These are phyloP conservation scores for Phytophthora pistaciae DNA, from an alignment of 352 stramenopile genomes.

Conservation along the genomic window DNA sequence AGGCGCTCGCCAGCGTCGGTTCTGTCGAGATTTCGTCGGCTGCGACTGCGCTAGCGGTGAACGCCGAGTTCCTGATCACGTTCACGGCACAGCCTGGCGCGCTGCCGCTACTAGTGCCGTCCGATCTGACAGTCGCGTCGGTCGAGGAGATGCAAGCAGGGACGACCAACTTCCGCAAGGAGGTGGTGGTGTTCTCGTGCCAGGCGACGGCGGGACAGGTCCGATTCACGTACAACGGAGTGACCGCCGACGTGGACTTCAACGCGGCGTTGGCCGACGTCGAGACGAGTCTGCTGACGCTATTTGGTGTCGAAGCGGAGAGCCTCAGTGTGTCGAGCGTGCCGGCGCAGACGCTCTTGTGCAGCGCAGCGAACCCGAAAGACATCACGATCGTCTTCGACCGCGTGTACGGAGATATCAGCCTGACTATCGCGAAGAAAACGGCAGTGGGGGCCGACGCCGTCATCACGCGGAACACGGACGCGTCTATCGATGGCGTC, in stretches of 20 bases:
- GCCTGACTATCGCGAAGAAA: slow-evolving; percentile 33
- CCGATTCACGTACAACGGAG: slow-evolving; percentile 35
- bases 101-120: slow-evolving; percentile 47
- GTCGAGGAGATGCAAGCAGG: slow-evolving; percentile 43
- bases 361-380: slow-evolving; percentile 22
- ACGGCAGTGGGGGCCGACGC: slow-evolving; percentile 26
- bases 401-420: slow-evolving; percentile 64
- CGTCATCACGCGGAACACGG: slow-evolving; percentile 20
- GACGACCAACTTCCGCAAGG: slow-evolving; percentile 72
- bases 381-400: slow-evolving; percentile 74
- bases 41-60: slow-evolving; percentile 29
- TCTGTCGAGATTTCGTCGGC: slow-evolving; percentile 51
- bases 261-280: slow-evolving; percentile 39
- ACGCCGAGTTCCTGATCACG: slow-evolving; percentile 50
- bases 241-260: slow-evolving; percentile 31
- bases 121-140: slow-evolving; percentile 23
- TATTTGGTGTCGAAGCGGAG: slow-evolving; percentile 62
- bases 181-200: slow-evolving; percentile 70
- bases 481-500: slow-evolving; percentile 62
- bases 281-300: slow-evolving; percentile 47
- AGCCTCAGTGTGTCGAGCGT: slow-evolving; percentile 67
- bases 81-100: slow-evolving; percentile 64
- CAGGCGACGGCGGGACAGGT: slow-evolving; percentile 42
- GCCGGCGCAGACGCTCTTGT: slow-evolving; percentile 46
- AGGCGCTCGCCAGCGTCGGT: slow-evolving; percentile 51